Evolutionary conservation across 352 stramenopile species (phyloP), one percentile per base, ranked within the genome.

Genomic region (Pythium utonaiense): DNA sequence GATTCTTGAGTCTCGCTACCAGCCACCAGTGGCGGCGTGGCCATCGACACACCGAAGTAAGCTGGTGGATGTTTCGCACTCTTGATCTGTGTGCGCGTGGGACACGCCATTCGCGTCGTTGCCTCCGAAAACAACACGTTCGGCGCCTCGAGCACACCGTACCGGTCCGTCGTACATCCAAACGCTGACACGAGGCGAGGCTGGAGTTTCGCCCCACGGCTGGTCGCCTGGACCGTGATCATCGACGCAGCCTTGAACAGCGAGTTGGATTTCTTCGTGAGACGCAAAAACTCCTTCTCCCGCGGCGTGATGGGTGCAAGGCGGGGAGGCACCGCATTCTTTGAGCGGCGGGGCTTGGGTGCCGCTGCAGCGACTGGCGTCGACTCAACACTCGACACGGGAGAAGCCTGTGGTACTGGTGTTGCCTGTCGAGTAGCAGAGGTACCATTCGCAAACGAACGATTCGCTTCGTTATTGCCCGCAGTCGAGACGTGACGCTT

Each of bases 201-300:
- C 24, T 53, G 25, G 14, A 50, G 16, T 19, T 45, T 45, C n/a
- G 17, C 38, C 4, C 38, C 38, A 57, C 12, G 13, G 16, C 22
- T 64, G n/a, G 53, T 19, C 33, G 55, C 24, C 14, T 60, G 53
- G 1, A 52, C n/a, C 22, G 16, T 55, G 1, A 50, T 55, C 10
- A 63, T 16, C 16, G 53, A 55, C 17, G 61, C 53, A 22, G 63
- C 63, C 41, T 67, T 71, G 6, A 80, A 65, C 28, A 90, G 70
- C 27, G 80, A 90, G 34, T 90, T 90, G 4, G 69, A 55, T 52
- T 77, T 86, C 24, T 70, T 78, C 2, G 80, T 70, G 6, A 84
- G 60, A 3, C 72, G 73, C 62, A 87, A 82, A 22, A 88, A 74
- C 7, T 75, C 62, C 27, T 56, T 69, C 51, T 89, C 77, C 28